Evolutionary conservation across 495 filamentous ascomycete species (phyloP).

Genomic region (Chlorociboria aeruginascens): DNA sequence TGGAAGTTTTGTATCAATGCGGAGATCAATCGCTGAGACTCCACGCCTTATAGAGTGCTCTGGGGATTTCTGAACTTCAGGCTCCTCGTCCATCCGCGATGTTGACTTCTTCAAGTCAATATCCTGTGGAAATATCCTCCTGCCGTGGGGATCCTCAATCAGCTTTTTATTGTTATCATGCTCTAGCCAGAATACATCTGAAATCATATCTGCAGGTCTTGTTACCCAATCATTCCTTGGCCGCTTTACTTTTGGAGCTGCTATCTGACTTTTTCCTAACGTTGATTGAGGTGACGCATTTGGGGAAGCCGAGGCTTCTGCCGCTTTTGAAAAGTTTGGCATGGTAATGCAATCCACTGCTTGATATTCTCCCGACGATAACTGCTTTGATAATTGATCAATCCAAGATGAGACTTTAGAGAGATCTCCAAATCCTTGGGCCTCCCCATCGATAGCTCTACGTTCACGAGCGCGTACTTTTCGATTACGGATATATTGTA

Average conservation of each 20-base stretch:
- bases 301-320: conserved; percentile 9
- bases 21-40: conserved; percentile 6
- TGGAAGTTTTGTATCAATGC: conserved; percentile 17
- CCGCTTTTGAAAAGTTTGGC: conserved; percentile 13
- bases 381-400: conserved; percentile 46
- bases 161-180: conserved; percentile 60
- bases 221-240: conserved; percentile 70
- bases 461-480: conserved; percentile 65
- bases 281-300: conserved; percentile 11
- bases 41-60: conserved; percentile 2
- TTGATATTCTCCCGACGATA: conserved; percentile 21
- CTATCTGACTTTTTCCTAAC: conserved; percentile 3
- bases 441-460: conserved; percentile 53
- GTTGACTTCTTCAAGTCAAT: conserved; percentile 11
- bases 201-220: conserved; percentile 66
- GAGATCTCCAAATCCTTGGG: conserved; percentile 66
- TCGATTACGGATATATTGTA: conserved; percentile 79
- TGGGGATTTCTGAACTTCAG: conserved; percentile 4
- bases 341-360: conserved; percentile 12
- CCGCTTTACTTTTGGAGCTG: conserved; percentile 31
- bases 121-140: conserved; percentile 46
- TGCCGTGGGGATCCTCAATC: conserved; percentile 62
- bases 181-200: conserved; percentile 78
- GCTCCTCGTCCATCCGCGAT: conserved; percentile 8
- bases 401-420: conserved; percentile 62